These are phyloP conservation scores for Penicillium italicum DNA, from an alignment of 2,329 filamentous ascomycete species.

Conservation along the genomic window DNA sequence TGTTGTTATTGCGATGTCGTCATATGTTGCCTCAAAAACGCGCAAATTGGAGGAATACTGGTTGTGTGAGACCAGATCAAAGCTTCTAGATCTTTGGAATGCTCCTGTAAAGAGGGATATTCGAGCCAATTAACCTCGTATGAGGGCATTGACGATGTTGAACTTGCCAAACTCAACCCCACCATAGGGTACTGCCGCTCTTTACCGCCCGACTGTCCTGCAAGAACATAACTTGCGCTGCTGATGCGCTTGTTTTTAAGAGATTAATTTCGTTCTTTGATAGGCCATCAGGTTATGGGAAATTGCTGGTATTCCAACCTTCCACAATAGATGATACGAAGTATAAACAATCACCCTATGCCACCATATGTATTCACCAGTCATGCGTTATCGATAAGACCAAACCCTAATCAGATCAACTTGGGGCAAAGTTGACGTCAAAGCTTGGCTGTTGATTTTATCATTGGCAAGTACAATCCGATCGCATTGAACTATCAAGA, in stretches of 20 bases:
- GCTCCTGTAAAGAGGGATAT: not conserved
- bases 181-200: slow-evolving; percentile 18
- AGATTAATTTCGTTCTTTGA: not conserved
- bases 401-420: slow-evolving; percentile 3
- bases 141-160: not conserved
- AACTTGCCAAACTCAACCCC: slow-evolving; percentile 2
- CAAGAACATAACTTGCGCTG: not conserved
- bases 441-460: not conserved
- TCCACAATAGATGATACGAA: not conserved
- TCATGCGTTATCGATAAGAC: not conserved
- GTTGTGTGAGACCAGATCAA: not conserved
- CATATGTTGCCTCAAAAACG: not conserved
- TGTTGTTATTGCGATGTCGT: slow-evolving; percentile 1
- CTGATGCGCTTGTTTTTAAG: not conserved
- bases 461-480: not conserved
- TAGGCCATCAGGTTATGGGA: accelerated
- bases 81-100: not conserved
- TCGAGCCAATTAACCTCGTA: not conserved
- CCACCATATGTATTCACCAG: not conserved
- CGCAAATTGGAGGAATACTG: not conserved
- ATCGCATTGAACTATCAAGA: not conserved
- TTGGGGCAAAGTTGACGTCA: not conserved
- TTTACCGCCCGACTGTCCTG: slow-evolving; percentile 6
- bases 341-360: not conserved
- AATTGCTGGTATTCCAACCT: not conserved